Evolutionary conservation across 2,329 filamentous ascomycete genomes (phyloP), one percentile per base, ranked within the genome.

Genomic region (Huntiella moniliformis): DNA sequence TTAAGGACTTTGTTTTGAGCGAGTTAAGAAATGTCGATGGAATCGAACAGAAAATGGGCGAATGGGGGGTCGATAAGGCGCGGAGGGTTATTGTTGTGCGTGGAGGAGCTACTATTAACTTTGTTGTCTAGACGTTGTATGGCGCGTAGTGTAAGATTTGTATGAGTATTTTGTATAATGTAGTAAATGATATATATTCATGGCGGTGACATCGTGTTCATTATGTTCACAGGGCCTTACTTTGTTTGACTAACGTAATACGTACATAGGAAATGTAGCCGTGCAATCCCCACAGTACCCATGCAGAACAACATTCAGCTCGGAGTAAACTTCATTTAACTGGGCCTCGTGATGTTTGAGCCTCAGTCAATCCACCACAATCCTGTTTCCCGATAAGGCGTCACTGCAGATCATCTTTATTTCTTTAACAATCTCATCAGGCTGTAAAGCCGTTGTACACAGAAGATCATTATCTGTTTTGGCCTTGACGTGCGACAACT

Each of bases 81-180:
- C 74, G 71, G 56, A 73, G 74, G 51, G 68, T 77, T 1, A 71
- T 87, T 54, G 68, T 84, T 10, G 76, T 82, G 10, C 67, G 67
- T 48, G 71, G 68, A 1, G 82, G 81, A 10, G 77, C 69, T 58
- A 66, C 82, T 42, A 70, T 88, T 22, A 92, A 87, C 61, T 80
- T 87, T 67, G 76, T 91, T 44, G 52, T 76, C 49, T 67, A 59
- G 22, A 38, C 8, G 41, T 8, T 13, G 13, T 12, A 28, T 5
- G 17, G 18, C 5, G 40, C 10, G 13, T 42, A 42, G 39, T 41
- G 39, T 41, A 41, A 41, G 12, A 41, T 41, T 31, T 31, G 12
- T n/a, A 28, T 42, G 13, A 15, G 13, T 42, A 10, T 13, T 33
- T 35, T 5, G 4, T 32, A 4, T 35, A 13, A 34, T n/a, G 4